Percentiles rank a stretch among this genome's conserved stretches.
These are phyloP conservation scores for Chytriomyces sp. DNA, from an alignment of 192 early-diverging fungal species.

Conservation along the genomic window DNA sequence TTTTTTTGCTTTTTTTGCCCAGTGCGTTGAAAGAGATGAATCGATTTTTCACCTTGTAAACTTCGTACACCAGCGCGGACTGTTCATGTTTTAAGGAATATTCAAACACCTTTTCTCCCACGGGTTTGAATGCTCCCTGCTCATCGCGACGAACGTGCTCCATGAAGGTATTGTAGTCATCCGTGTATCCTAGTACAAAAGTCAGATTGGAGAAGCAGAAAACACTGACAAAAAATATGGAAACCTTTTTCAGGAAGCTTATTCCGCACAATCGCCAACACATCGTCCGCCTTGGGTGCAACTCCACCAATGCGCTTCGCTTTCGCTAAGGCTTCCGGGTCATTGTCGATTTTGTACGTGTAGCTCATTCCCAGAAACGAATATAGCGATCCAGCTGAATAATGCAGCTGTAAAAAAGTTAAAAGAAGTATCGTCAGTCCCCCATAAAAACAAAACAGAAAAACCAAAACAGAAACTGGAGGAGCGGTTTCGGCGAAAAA, in stretches of 20 bases:
- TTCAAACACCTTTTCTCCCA: conserved; percentile 77
- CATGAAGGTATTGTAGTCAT: conserved; percentile 69
- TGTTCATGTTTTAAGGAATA: conserved; percentile 60
- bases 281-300: conserved; percentile 64
- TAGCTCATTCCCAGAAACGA: conserved; percentile 73
- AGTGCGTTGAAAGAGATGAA: no score
- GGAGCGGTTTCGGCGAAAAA: not conserved
- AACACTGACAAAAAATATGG: conserved; percentile 34
- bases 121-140: conserved; percentile 66
- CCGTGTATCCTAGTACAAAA: conserved; percentile 44
- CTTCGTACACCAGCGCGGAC: conserved; percentile 60
- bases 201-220: not conserved
- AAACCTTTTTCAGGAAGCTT: conserved; percentile 56
- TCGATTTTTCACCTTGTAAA: conserved; percentile 65
- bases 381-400: conserved; percentile 77
- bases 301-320: conserved; percentile 28
- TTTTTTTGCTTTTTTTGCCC: no score
- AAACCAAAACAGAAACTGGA: not conserved
- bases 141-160: conserved; percentile 66
- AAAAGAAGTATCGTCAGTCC: not conserved
- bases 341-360: conserved; percentile 63
- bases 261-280: conserved; percentile 53
- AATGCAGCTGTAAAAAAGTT: conserved; percentile 64
- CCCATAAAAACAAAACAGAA: not conserved
- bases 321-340: conserved; percentile 40